A percentile compares a stretch with the other conserved stretches of the same genome.
Evolutionary conservation across 805 yeast species (phyloP).

Genomic region (Starmera pachycereana): DNA sequence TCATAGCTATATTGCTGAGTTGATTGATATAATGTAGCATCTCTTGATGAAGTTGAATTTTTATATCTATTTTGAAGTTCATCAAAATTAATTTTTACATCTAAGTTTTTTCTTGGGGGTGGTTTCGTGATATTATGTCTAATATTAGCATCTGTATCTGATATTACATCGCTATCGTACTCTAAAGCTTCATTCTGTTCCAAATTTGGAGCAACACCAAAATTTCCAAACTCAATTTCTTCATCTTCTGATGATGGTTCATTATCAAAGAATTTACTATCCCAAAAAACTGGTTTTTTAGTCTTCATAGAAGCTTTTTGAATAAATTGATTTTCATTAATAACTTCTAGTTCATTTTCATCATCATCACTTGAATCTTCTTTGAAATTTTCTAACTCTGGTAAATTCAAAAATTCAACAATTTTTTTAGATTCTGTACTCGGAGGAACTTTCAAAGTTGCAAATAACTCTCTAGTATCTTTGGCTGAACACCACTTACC

Average conservation of each 20-base stretch:
- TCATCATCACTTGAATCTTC: background rate
- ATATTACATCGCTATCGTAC: background rate
- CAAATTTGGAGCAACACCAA: background rate
- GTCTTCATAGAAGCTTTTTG: background rate
- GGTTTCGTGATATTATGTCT: no score
- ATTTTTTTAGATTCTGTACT: constrained; percentile 2
- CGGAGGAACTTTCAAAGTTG: background rate
- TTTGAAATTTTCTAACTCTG: background rate
- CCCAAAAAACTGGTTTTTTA: background rate
- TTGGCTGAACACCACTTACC: constrained; percentile 19
- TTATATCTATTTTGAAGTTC: no score
- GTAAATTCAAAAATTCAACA: constrained; percentile 3
- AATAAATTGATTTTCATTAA: constrained; percentile 5
- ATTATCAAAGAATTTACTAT: constrained; percentile 5
- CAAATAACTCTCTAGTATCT: constrained; percentile 11
- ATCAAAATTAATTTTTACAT: no score
- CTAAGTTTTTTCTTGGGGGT: no score
- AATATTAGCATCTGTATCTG: background rate
- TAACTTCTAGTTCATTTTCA: constrained; percentile 1
- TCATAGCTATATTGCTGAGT: constrained; percentile 8
- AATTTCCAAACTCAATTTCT: background rate
- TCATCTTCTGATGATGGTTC: constrained; percentile 8
- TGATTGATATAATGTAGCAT: background rate
- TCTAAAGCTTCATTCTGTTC: background rate
- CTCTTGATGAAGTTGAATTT: background rate